Percentiles rank a stretch among this genome's conserved stretches.
Conservation (phyloP, 108 stramenopile genomes). For the Hondaea fermentalgiana region DNA sequence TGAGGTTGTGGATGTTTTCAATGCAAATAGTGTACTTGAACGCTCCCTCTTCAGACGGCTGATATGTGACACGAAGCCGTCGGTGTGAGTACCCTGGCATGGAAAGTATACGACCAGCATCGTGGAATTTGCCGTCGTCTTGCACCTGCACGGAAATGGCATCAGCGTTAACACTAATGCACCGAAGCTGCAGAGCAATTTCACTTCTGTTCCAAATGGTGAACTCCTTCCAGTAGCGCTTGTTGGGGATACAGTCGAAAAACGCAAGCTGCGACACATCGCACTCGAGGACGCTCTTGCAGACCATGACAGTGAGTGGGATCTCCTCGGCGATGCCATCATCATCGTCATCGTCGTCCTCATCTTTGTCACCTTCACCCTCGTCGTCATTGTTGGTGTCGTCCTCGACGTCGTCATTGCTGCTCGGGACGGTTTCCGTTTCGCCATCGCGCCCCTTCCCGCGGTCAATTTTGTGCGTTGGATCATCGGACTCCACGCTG, state of each 20-base stretch:
- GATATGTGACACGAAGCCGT: neutral
- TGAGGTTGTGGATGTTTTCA: neutral
- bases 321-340: neutral
- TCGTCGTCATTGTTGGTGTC: too few relatives aligned
- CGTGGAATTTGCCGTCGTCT: neutral
- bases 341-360: neutral
- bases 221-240: conserved; percentile 3
- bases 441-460: too few relatives aligned
- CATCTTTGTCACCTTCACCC: too few relatives aligned
- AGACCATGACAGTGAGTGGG: neutral
- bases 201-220: neutral
- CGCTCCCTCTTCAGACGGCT: neutral
- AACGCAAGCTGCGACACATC: conserved; percentile 8
- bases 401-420: too few relatives aligned
- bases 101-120: neutral
- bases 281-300: neutral
- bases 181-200: neutral
- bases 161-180: neutral
- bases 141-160: neutral
- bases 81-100: neutral
- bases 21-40: neutral
- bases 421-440: too few relatives aligned
- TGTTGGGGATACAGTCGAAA: neutral
- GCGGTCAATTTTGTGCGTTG: too few relatives aligned
- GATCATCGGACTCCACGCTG: too few relatives aligned